phyloP scores from a whole-genome alignment of 768 basidiomycete genomes.

The Podaxis sp. region DNA sequence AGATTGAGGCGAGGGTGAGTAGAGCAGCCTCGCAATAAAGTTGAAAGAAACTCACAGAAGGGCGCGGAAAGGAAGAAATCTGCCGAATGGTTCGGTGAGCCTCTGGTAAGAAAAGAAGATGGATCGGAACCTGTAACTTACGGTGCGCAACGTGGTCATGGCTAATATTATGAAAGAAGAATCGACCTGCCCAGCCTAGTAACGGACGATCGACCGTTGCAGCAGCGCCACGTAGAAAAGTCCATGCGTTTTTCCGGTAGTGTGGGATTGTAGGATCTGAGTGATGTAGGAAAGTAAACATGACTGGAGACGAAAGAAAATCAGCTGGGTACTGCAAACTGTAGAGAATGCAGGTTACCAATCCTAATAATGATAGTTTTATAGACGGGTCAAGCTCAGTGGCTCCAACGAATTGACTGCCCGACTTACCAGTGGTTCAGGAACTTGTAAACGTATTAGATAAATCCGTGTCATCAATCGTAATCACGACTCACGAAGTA shows the following conservation, averaged over 20 bases:
- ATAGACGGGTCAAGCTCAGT: not conserved
- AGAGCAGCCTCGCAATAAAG: not conserved
- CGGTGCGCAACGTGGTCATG: conserved; percentile 40
- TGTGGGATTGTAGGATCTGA: conserved; percentile 55
- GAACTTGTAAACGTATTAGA: conserved; percentile 24
- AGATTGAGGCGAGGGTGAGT: conserved; percentile 9
- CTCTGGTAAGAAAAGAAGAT: not conserved
- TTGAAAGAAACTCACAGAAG: conserved; percentile 33
- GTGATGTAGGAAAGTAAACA: conserved; percentile 56
- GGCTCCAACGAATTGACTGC: not conserved
- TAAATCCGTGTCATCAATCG: not conserved
- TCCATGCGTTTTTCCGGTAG: conserved; percentile 48
- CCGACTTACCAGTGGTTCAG: conserved; percentile 40
- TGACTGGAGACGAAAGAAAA: conserved; percentile 27
- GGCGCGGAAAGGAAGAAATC: conserved; percentile 48
- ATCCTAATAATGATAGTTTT: not conserved
- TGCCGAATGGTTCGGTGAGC: conserved; percentile 8
- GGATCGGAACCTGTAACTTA: conserved; percentile 17
- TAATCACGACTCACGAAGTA: conserved; percentile 35
- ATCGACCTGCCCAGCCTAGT: conserved; percentile 50
- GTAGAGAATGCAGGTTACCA: not conserved
- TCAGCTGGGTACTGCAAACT: not conserved
- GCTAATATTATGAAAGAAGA: conserved; percentile 53
- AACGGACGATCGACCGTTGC: conserved; percentile 53
- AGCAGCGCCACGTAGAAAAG: conserved; percentile 50